These are phyloP conservation scores for Hippophae gyantsensis DNA, from an alignment of 306 rosid species.

Conservation along the genomic window DNA sequence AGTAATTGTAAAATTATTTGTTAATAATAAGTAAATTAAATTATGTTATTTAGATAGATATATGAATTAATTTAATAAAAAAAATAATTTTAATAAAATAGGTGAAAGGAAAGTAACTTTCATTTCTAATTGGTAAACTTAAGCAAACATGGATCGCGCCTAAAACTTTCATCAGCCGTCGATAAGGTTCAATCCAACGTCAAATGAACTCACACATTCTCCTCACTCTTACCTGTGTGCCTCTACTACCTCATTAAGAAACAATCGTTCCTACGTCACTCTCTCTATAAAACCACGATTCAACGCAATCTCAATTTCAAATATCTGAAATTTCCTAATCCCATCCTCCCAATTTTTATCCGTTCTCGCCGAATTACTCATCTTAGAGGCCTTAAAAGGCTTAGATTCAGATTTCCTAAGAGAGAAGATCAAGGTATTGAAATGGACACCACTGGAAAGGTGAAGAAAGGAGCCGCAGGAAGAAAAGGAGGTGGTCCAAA, in stretches of 20 bases:
- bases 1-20: too few species aligned
- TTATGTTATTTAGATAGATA: too few species aligned
- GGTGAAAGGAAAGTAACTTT: too few species aligned
- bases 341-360: background rate
- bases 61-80: too few species aligned
- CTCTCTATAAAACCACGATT: slow-evolving; percentile 20
- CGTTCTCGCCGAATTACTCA: background rate
- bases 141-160: slow-evolving; percentile 28
- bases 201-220: background rate
- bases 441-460: slow-evolving; percentile 47
- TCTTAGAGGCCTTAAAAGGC: background rate
- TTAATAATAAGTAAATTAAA: too few species aligned
- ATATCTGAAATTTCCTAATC: background rate
- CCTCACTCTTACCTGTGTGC: background rate
- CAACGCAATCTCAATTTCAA: background rate
- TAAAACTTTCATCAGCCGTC: slow-evolving; percentile 12
- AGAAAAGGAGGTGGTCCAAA: slow-evolving; percentile 61
- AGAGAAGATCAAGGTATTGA: background rate
- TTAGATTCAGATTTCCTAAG: background rate
- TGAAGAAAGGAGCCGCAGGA: slow-evolving; percentile 61
- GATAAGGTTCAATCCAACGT: slow-evolving; percentile 39
- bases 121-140: too few species aligned
- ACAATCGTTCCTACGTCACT: background rate
- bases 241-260: background rate
- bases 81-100: too few species aligned